These are phyloP conservation scores for Dovyalis caffra DNA, from an alignment of 345 rosid species.

Conservation along the genomic window DNA sequence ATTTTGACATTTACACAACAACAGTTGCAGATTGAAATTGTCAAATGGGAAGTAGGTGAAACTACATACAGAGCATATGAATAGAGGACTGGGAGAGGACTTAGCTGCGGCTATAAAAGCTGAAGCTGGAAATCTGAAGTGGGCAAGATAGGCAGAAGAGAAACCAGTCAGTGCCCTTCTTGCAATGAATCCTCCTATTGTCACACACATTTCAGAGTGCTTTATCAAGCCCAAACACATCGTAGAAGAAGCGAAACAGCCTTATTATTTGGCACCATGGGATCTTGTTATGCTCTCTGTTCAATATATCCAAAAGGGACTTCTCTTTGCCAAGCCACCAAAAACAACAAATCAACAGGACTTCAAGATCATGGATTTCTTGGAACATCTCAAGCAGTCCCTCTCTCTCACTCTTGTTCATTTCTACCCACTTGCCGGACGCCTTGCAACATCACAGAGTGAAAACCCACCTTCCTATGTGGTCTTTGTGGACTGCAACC, in stretches of 20 bases:
- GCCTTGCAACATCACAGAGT: constrained; percentile 35
- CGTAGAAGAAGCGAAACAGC: constrained; percentile 40
- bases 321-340: constrained; percentile 53
- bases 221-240: constrained; percentile 47
- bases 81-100: too few relatives aligned
- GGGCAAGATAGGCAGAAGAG: too few relatives aligned
- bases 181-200: constrained; percentile 26
- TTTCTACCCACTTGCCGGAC: constrained; percentile 74
- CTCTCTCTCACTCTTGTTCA: constrained; percentile 61
- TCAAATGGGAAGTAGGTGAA: too few relatives aligned
- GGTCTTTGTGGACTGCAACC: constrained; percentile 50
- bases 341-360: constrained; percentile 7
- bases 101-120: too few relatives aligned
- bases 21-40: too few relatives aligned
- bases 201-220: constrained; percentile 45
- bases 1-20: too few relatives aligned
- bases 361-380: constrained; percentile 32
- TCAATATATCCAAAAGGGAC: constrained; percentile 67
- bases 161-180: not conserved
- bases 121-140: too few relatives aligned
- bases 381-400: constrained; percentile 48
- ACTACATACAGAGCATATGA: too few relatives aligned
- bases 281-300: constrained; percentile 69
- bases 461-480: constrained; percentile 39
- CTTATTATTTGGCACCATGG: constrained; percentile 60